These are phyloP conservation scores for Aspergillus haitiensis DNA, from an alignment of 495 filamentous ascomycete genomes.

Conservation along the genomic window DNA sequence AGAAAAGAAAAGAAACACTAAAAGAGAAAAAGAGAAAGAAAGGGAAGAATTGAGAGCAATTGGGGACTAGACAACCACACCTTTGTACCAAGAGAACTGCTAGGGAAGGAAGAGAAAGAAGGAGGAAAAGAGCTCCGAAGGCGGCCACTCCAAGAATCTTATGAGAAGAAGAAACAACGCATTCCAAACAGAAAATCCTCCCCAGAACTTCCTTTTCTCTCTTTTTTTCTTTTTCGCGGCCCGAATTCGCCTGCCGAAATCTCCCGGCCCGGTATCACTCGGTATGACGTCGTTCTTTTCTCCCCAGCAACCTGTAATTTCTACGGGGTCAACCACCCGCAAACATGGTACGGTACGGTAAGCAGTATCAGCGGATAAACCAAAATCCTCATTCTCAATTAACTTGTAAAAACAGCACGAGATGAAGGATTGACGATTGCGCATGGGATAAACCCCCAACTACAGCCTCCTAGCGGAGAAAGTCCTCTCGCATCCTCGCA, in stretches of 20 bases:
- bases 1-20: background rate
- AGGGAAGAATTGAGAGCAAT: background rate
- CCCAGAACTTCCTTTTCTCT: background rate
- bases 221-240: conserved; percentile 15
- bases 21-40: background rate
- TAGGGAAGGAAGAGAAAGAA: background rate
- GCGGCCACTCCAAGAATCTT: conserved; percentile 14
- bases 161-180: conserved; percentile 10
- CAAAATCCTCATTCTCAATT: conserved; percentile 18
- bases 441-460: conserved; percentile 1
- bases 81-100: conserved; percentile 1
- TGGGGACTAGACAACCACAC: conserved; percentile 3
- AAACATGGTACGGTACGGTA: conserved; percentile 30
- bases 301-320: background rate
- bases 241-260: conserved; percentile 38
- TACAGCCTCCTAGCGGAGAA: conserved; percentile 14
- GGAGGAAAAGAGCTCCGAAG: conserved; percentile 15
- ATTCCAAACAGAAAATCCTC: background rate
- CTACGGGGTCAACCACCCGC: background rate
- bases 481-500: conserved; percentile 28
- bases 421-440: conserved; percentile 14
- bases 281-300: conserved; percentile 16
- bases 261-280: conserved; percentile 43
- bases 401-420: conserved; percentile 6
- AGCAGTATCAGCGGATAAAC: conserved; percentile 23